Conservation (phyloP, 2,329 filamentous ascomycete species). For the Daldinia sp. region DNA sequence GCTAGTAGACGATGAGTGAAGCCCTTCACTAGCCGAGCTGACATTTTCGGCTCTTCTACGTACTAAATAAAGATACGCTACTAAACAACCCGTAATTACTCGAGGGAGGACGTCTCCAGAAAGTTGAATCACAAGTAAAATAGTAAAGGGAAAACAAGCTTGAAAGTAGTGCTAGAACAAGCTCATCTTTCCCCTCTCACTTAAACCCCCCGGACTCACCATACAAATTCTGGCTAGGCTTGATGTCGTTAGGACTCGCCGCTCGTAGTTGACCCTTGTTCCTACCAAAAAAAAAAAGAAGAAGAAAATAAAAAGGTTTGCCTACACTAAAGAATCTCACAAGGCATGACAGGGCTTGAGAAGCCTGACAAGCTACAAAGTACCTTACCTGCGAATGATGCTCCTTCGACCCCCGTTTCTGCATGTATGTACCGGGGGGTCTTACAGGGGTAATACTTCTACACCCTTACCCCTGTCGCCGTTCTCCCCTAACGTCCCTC, state of each 20-base stretch:
- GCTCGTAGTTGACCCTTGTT: slow-evolving; percentile 34
- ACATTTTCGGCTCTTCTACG: background rate
- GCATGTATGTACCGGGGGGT: slow-evolving; percentile 36
- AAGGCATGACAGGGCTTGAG: too few relatives aligned
- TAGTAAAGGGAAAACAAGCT: background rate
- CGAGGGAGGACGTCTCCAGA: background rate
- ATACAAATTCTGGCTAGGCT: slow-evolving; percentile 22
- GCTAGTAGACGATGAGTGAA: slow-evolving; percentile 13
- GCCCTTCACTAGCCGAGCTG: slow-evolving; percentile 32
- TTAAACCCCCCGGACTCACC: slow-evolving; percentile 25
- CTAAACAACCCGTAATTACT: too few relatives aligned
- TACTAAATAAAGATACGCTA: background rate
- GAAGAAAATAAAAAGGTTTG: too few relatives aligned
- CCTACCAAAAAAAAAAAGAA: too few relatives aligned
- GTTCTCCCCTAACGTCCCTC: slow-evolving; percentile 38
- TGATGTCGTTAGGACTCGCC: slow-evolving; percentile 33
- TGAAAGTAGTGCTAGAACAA: background rate
- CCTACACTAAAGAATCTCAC: slow-evolving; percentile 32
- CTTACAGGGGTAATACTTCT: slow-evolving; percentile 40
- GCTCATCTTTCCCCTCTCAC: slow-evolving; percentile 1
- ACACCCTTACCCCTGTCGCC: slow-evolving; percentile 30
- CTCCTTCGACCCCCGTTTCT: slow-evolving; percentile 39
- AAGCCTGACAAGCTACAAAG: slow-evolving; percentile 36
- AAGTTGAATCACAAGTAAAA: slow-evolving; percentile 1
- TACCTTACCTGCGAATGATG: slow-evolving; percentile 39